Evolutionary conservation across 2,329 filamentous ascomycete genomes (phyloP).

Genomic region (Chalara sp.): DNA sequence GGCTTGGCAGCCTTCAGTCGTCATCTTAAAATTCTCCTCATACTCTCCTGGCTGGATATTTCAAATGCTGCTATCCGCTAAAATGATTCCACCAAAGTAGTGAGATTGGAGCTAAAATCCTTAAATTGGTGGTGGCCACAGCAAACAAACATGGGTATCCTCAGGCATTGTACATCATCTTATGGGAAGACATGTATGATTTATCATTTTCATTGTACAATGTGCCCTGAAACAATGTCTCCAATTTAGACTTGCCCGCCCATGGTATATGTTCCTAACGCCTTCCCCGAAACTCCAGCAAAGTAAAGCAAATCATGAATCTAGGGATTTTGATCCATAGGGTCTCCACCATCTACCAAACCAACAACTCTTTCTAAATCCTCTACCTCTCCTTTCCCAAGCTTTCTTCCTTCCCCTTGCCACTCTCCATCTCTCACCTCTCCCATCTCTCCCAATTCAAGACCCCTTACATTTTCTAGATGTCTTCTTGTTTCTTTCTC

Average conservation of each 20-base stretch:
- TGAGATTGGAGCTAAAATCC: neutral
- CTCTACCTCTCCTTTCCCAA: slow-evolving; percentile 48
- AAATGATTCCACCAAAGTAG: neutral
- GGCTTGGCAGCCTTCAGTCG: too few species aligned
- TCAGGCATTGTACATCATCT: too few species aligned
- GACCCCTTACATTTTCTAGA: slow-evolving; percentile 61
- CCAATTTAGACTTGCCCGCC: too few species aligned
- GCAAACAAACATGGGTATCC: too few species aligned
- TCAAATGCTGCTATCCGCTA: neutral
- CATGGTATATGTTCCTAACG: neutral
- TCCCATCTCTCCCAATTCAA: slow-evolving; percentile 56
- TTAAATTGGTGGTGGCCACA: too few species aligned
- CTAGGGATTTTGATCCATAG: slow-evolving; percentile 18
- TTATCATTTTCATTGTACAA: too few species aligned
- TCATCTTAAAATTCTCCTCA: too few species aligned
- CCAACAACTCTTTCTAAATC: slow-evolving; percentile 45
- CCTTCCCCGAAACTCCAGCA: neutral
- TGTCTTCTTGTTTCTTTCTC: slow-evolving; percentile 73
- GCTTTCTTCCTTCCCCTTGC: slow-evolving; percentile 46
- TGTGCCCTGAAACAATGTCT: too few species aligned
- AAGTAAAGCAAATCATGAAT: neutral
- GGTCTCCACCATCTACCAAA: slow-evolving; percentile 32
- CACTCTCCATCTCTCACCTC: slow-evolving; percentile 60
- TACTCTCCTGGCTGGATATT: neutral
- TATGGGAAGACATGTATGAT: too few species aligned